These are phyloP conservation scores for Ophiostoma triangulosporum DNA, from an alignment of 2,329 filamentous ascomycete species.

Conservation along the genomic window DNA sequence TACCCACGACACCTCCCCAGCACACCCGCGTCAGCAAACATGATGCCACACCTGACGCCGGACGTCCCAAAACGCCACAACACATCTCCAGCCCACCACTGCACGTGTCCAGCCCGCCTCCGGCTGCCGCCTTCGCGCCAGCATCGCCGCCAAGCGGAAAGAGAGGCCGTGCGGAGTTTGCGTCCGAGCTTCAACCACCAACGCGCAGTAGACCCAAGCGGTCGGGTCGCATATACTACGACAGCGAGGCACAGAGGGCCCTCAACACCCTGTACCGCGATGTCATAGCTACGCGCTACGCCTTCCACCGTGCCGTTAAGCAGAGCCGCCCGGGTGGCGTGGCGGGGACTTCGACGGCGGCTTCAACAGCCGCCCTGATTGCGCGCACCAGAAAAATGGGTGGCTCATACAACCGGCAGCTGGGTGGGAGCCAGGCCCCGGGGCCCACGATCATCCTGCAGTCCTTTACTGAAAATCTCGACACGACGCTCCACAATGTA, in stretches of 20 bases:
- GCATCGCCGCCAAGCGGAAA: slow-evolving; percentile 9
- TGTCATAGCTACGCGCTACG: slow-evolving; percentile 11
- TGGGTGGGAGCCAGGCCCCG: not conserved
- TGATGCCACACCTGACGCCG: not conserved
- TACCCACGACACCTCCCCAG: not conserved
- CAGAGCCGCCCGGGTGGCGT: not conserved
- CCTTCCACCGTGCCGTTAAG: slow-evolving; percentile 12
- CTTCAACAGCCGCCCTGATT: not conserved
- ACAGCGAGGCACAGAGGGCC: slow-evolving; percentile 6
- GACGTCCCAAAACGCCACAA: not conserved
- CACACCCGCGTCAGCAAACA: not conserved
- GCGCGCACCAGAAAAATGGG: not conserved
- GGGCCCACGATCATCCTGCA: not conserved
- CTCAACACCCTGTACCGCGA: slow-evolving; percentile 9
- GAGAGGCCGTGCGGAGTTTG: slow-evolving; percentile 11
- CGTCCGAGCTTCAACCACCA: slow-evolving; percentile 11
- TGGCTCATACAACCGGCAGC: not conserved
- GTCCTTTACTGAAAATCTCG: slow-evolving; percentile 7
- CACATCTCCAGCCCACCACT: not conserved
- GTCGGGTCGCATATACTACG: slow-evolving; percentile 5
- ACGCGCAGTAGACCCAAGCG: slow-evolving; percentile 8
- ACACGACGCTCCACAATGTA: slow-evolving; percentile 8
- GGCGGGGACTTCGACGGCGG: not conserved
- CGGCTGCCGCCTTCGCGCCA: not conserved
- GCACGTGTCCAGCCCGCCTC: too few species aligned